Evolutionary conservation across 2,329 filamentous ascomycete genomes (phyloP), one percentile per base, ranked within the genome.

Genomic region (Verruconis gallopava): DNA sequence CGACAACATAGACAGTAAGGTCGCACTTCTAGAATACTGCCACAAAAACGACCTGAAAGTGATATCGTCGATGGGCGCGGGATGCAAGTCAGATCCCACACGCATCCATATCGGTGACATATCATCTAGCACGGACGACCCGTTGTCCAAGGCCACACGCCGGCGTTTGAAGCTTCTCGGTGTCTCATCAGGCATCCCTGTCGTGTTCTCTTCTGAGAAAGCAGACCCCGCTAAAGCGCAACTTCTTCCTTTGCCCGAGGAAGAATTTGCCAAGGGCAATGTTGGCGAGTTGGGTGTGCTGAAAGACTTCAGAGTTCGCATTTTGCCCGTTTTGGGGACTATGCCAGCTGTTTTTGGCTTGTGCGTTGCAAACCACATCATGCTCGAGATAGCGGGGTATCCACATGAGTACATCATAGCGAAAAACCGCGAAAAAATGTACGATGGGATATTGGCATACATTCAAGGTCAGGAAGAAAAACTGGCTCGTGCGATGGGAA

Each of bases 261-360:
- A 91, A 38, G 88, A 96, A 57, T 91, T 86, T 53, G 62, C 75
- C 37, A 93, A 91, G 61, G 91, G 91, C 14, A 70, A 77, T 14
- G 85, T 96, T 0, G 80, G 81, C 19, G 88, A 95, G 50, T 70
- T 96, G 0, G 83, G 86, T 34, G 84, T 93, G 0, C 72, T 98
- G 39, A 83, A 88, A 1, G 88, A 94, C 56, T 98, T 98, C 60
- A 74, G 91, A 18, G 85, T 94, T 6, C 74, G 91, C n/a, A 98
- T 98, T 44, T 63, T 98, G 5, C 91, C 91, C 0, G 91, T 98
- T 0, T 66, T 98, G 3, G 91, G 91, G 1, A 98, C 91, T 0
- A 95, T 98, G 88, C 91, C 91, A 0, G 89, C 91, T 2, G 80
- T 96, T 1, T 98, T 98, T 58, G 91, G 91, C 5, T 82, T 95